Evolutionary conservation across 2,329 filamentous ascomycete genomes (phyloP), one percentile per base, ranked within the genome.

Genomic region (Phaeomoniella chlamydospora): DNA sequence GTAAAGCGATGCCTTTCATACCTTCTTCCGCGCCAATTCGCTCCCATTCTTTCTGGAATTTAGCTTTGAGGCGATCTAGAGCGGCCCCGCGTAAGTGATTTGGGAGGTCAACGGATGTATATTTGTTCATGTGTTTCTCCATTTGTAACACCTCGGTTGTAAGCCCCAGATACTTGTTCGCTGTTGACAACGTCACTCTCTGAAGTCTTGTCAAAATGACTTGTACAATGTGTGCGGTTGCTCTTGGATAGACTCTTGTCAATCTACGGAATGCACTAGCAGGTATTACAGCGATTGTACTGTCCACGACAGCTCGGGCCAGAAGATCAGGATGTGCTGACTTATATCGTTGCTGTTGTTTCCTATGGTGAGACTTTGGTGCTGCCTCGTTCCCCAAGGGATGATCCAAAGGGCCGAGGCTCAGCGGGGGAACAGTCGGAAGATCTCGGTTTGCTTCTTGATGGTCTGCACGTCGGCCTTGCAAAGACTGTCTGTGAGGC

Each of bases 291-390:
- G 90, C 90, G 57, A 98, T 94, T 0, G 92, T 98, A 0, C 90
- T 98, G 53, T 98, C 92, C 15, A 92, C 81, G 12, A 86, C 92
- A 4, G 90, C 90, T 44, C 90, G 74, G n/a, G 88, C 90, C 44
- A 98, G 85, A 42, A 98, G 90, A 51, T 98, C 90, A 9, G 90
- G 90, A 57, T 98, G 90, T 0, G 84, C 86, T 11, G 90, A 96
- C 44, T 78, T 80, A 14, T 44, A 48, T 13, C 47, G 46, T 54
- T 64, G 44, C 49, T 58, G 48, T 31, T 41, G 38, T 37, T 44
- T 72, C 18, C 62, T 57, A n/a, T n/a, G n/a, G n/a, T n/a, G n/a
- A 9, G 22, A 26, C n/a, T 26, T n/a, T 9, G 13, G 36, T 31
- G 29, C 54, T 39, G 31, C 44, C 39, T 43, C 45, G 40, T 22